phyloP scores from a whole-genome alignment of 1,284 basidiomycete genomes.

The Fomitopsis schrenkii region DNA sequence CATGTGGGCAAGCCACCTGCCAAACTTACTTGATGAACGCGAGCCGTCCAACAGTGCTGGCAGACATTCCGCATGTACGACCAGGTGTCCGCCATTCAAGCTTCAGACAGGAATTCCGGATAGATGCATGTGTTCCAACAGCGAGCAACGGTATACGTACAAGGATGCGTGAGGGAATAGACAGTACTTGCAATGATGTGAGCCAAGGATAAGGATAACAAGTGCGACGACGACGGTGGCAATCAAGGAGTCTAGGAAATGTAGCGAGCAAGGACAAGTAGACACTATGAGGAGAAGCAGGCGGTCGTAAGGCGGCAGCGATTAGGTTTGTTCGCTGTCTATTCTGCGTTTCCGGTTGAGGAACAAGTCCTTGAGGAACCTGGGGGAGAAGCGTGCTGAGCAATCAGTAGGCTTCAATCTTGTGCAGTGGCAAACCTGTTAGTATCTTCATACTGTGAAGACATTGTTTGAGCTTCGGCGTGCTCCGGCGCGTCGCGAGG shows the following conservation, averaged over 20 bases:
- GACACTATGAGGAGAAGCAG: background rate
- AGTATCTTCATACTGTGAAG: conserved; percentile 55
- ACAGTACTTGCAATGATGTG: background rate
- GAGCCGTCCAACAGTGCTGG: too few species aligned
- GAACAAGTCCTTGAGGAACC: conserved; percentile 54
- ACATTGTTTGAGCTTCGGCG: conserved; percentile 42
- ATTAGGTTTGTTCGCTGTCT: conserved; percentile 20
- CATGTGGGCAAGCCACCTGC: too few species aligned
- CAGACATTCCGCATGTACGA: too few species aligned
- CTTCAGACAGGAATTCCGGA: background rate
- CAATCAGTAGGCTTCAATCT: background rate
- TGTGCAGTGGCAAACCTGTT: conserved; percentile 46
- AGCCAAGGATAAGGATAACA: background rate
- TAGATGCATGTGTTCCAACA: background rate
- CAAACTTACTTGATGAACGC: too few species aligned
- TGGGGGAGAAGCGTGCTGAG: conserved; percentile 14
- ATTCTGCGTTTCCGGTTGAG: conserved; percentile 43
- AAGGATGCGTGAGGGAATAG: background rate
- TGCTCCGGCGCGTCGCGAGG: conserved; percentile 9
- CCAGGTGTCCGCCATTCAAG: too few species aligned
- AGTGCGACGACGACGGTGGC: background rate
- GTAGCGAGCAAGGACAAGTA: background rate
- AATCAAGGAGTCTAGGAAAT: background rate
- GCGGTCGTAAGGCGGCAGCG: background rate
- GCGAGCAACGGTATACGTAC: background rate